Percentiles rank a stretch among this genome's conserved stretches.
Conservation (phyloP, 495 filamentous ascomycete species). For the Bacidia gigantensis region DNA sequence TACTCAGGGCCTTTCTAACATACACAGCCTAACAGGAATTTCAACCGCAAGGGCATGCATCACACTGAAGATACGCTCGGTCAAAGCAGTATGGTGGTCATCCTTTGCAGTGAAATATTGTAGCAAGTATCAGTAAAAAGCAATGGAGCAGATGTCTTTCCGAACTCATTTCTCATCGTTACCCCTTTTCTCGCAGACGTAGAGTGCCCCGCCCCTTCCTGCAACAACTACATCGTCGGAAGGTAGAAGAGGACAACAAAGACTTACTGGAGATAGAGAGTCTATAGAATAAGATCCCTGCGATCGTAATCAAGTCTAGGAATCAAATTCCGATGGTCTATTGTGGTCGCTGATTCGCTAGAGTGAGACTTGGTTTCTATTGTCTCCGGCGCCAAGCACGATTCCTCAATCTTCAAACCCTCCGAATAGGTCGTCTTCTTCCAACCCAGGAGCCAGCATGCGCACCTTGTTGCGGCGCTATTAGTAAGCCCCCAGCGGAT, state of each 20-base stretch:
- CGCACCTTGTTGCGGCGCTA: background rate
- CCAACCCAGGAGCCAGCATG: background rate
- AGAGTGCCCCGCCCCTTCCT: background rate
- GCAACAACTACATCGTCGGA: background rate
- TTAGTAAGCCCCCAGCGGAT: background rate
- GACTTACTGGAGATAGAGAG: background rate
- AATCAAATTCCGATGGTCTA: too few relatives aligned
- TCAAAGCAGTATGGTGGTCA: too few relatives aligned
- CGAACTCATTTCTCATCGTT: background rate
- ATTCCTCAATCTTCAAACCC: background rate
- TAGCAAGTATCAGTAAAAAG: background rate
- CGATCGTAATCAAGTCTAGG: too few relatives aligned
- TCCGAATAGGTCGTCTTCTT: background rate
- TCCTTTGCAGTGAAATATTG: too few relatives aligned
- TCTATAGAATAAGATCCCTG: too few relatives aligned
- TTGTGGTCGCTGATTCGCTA: background rate
- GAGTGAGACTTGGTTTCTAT: background rate
- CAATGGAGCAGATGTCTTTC: background rate
- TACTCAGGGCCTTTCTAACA: too few relatives aligned
- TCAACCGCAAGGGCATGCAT: too few relatives aligned
- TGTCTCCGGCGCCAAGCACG: background rate
- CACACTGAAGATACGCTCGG: too few relatives aligned
- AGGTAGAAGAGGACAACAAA: background rate
- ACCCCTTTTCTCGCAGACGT: background rate
- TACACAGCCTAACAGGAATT: too few relatives aligned